Base-by-base conservation (phyloP, 495 filamentous ascomycete genomes). In the Thozetella sp. region DNA sequence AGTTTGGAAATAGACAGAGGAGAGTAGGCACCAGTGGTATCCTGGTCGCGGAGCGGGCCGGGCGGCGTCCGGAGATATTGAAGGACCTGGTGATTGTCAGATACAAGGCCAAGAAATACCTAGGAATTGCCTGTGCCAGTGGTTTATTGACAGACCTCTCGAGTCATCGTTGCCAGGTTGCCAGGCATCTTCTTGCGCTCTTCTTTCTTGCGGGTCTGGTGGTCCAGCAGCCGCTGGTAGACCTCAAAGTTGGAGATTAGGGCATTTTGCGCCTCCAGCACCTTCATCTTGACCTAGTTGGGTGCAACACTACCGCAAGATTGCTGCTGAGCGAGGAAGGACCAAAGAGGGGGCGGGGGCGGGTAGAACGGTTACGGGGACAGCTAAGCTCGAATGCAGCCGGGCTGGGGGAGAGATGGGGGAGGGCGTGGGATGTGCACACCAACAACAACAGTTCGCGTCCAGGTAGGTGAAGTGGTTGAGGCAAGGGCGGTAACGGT, bases 161-260 rank as follows among this genome's bases (percentile, higher is more conserved):
- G 65, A 3, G 69, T 66, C 20, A 73, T 57, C 12, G 62, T 71
- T 55, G 74, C 72, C 1, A 76, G 68, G 53, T 79, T 78, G 15
- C 48, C 63, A 1, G 79, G 78, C 37, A 77, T 67, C 27, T 74
- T 68, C 24, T 77, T 73, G 46, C 74, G 72, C 25, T 71, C 60
- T 2, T 63, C 51, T 54, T 76, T 72, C 54, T 79, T 74, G 23
- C 71, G 64, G 22, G 64, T 65, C 61, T 75, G 71, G 24, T 61
- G 63, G 46, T 82, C 71, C n/a, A 62, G 57, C 53, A 82, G 61
- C 62, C 78, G 78, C 53, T 73, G 68, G 66, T 79, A 79, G 51
- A 80, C 77, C 63, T 82, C 79, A 60, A 75, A 74, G 61, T 82
- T 82, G 57, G 78, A 72, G 55, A 82, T 56, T 1, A 80, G 67